Conservation (phyloP, 192 early-diverging fungal genomes). For the Funneliformis geosporum region DNA sequence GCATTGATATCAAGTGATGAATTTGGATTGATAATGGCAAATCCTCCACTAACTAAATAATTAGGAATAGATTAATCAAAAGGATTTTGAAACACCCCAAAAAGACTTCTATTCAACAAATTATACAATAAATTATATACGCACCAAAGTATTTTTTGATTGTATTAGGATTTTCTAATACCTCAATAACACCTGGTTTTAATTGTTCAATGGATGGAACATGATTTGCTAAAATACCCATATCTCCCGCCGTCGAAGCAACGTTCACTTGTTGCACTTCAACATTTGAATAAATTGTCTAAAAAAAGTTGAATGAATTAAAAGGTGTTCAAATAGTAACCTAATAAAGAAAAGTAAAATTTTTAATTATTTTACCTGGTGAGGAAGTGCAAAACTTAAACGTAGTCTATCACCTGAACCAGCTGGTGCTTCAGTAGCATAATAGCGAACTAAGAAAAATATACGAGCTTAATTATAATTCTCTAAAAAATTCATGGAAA, state of each 20-base stretch:
- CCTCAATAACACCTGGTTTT: slow-evolving; percentile 84
- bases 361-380: slow-evolving; percentile 65
- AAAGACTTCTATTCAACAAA: background rate
- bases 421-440: slow-evolving; percentile 79
- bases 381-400: slow-evolving; percentile 88
- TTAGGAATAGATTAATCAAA: background rate
- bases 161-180: slow-evolving; percentile 69
- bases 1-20: slow-evolving; percentile 97
- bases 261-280: slow-evolving; percentile 93
- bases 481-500: background rate
- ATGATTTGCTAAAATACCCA: slow-evolving; percentile 98
- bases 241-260: slow-evolving; percentile 87
- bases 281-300: slow-evolving; percentile 70
- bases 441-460: slow-evolving; percentile 61
- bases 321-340: background rate
- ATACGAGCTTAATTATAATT: background rate
- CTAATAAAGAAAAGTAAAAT: background rate
- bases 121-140: background rate
- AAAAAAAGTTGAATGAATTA: slow-evolving; percentile 18
- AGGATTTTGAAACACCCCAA: background rate
- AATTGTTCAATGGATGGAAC: slow-evolving; percentile 97
- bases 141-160: slow-evolving; percentile 94
- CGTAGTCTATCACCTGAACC: slow-evolving; percentile 68
- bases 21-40: slow-evolving; percentile 96
- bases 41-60: slow-evolving; percentile 85